Evolutionary conservation across 2,329 filamentous ascomycete genomes (phyloP), one percentile per base, ranked within the genome.

Genomic region (Paraconiothyrium sp.): DNA sequence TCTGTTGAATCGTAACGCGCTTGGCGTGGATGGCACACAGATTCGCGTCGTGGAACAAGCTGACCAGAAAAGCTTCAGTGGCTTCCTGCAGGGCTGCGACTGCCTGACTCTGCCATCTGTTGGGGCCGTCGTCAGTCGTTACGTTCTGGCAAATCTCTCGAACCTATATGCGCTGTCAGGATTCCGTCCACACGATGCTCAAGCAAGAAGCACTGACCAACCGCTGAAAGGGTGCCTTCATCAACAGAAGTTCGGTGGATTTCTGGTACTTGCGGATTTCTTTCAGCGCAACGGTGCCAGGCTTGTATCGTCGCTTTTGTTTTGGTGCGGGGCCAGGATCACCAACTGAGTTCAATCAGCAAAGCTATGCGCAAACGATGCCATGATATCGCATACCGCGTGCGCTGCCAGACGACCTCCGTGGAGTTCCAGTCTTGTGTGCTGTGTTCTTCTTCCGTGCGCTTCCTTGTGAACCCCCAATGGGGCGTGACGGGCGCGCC

Each of bases 261-360:
- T 97, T 97, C 86, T 98, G 94, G 87, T 98, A 98, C 79, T 92
- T 91, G 87, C 94, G 91, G 77, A 99, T 99, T 86, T 99, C 95
- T 88, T 93, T 92, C 77, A 98, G 91, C 88, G 94, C 94, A 84
- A 97, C 92, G 79, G 95, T 97, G 88, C 88, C 88, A 71, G 79
- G 78, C 73, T 81, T 83, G 69, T 84, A 84, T 39, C 82, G 74
- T 49, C 71, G 71, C 61, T 74, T 75, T n/a, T 71, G 72, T 41
- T 70, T 59, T 4, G 75, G 76, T 10, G 76, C 69, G n/a, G 76
- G 72, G 14, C 72, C 78, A 62, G 68, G 72, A 41, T 77, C 65
- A 54, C 73, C 73, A 22, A 73, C 72, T 75, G 56, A 43, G 22
- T 44, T 24, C 14, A 48, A 47, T 64, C 24, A 62, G 58, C 46